These are phyloP conservation scores for Phenoliferia sp. DNA, from an alignment of 1,284 basidiomycete genomes.

Conservation along the genomic window DNA sequence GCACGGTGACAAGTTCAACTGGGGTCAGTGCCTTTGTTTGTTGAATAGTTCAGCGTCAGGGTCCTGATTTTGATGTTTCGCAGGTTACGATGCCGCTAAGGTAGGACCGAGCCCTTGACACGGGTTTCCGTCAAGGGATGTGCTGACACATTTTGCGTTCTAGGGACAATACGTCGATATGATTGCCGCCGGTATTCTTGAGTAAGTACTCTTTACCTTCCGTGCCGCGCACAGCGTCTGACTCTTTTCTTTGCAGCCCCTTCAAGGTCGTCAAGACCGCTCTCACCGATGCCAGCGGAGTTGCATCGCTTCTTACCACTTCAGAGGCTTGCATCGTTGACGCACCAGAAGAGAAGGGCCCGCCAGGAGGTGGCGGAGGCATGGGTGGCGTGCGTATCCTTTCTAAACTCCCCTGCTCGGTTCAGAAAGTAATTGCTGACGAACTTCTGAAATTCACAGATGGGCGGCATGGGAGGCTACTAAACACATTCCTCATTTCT, in stretches of 20 bases:
- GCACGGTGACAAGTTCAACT: slow-evolving; percentile 66
- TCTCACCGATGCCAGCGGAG: slow-evolving; percentile 68
- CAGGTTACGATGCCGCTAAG: slow-evolving; percentile 87
- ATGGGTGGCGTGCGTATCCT: slow-evolving; percentile 39
- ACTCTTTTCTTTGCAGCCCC: slow-evolving; percentile 49
- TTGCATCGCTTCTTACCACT: slow-evolving; percentile 71
- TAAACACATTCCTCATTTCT: background rate
- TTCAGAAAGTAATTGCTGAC: no score
- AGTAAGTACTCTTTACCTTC: slow-evolving; percentile 1
- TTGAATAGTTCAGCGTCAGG: slow-evolving; percentile 47
- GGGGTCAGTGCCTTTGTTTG: background rate
- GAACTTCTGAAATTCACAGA: background rate
- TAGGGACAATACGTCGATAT: slow-evolving; percentile 93
- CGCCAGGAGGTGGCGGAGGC: slow-evolving; percentile 47
- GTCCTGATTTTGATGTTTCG: no score
- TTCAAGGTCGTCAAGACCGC: slow-evolving; percentile 85
- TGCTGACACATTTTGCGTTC: no score
- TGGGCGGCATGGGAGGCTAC: slow-evolving; percentile 2
- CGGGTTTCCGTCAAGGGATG: no score
- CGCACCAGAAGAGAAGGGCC: slow-evolving; percentile 67
- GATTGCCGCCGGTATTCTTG: slow-evolving; percentile 89
- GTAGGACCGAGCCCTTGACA: no score
- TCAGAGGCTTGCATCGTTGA: slow-evolving; percentile 91
- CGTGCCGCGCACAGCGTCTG: background rate
- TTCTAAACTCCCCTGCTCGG: background rate